Conservation (phyloP, 495 filamentous ascomycete genomes). For the Aspergillus taichungensis region DNA sequence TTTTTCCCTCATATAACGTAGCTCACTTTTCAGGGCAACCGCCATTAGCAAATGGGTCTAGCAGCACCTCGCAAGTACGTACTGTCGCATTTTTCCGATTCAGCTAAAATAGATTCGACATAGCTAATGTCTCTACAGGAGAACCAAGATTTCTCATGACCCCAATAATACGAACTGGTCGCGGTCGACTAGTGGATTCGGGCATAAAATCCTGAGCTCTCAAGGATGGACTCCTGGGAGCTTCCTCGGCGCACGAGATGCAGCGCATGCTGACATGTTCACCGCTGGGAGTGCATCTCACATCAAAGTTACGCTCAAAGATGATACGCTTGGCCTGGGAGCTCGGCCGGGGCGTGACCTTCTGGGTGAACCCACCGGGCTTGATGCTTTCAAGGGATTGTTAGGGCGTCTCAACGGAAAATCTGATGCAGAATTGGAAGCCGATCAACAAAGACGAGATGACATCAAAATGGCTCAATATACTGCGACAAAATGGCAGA, state of each 20-base stretch:
- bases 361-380: conserved; percentile 61
- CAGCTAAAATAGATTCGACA: background rate
- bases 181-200: conserved; percentile 69
- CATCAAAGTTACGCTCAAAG: conserved; percentile 72
- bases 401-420: conserved; percentile 88
- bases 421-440: conserved; percentile 54
- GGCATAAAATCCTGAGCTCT: conserved; percentile 73
- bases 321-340: conserved; percentile 82
- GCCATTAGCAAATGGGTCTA: conserved; percentile 53
- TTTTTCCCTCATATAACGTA: background rate
- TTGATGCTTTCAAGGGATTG: conserved; percentile 74
- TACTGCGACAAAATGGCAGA: conserved; percentile 58
- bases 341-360: conserved; percentile 55
- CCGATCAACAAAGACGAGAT: conserved; percentile 52
- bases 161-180: conserved; percentile 93
- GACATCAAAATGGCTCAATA: conserved; percentile 59
- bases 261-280: conserved; percentile 62
- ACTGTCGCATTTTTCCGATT: background rate
- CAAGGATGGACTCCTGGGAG: conserved; percentile 87
- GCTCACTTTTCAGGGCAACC: too few relatives aligned
- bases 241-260: conserved; percentile 65
- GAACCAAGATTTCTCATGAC: conserved; percentile 73
- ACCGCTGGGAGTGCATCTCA: conserved; percentile 68
- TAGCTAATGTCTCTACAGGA: conserved; percentile 40
- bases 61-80: conserved; percentile 62